Evolutionary conservation across 2,329 filamentous ascomycete species (phyloP).

Genomic region (Zarea fungicola): DNA sequence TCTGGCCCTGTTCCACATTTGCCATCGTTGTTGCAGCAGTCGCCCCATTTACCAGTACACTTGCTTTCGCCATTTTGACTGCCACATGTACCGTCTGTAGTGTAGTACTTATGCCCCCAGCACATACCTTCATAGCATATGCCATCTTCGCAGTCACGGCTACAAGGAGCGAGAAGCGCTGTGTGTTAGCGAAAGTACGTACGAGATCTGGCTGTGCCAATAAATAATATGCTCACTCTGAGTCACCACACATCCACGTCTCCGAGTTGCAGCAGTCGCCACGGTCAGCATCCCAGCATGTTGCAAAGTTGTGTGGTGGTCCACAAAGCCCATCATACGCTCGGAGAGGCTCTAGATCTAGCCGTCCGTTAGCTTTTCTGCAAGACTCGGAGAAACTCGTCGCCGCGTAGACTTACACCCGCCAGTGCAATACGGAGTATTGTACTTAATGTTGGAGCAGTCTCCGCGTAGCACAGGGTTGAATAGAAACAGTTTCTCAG

Average conservation of each 20-base stretch:
- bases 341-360: neutral
- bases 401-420: slow-evolving; percentile 26
- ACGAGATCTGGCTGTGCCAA: too few species aligned
- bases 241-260: slow-evolving; percentile 26
- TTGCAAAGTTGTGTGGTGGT: slow-evolving; percentile 25
- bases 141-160: slow-evolving; percentile 25
- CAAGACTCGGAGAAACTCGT: too few species aligned
- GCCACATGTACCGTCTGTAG: slow-evolving; percentile 30
- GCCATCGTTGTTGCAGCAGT: slow-evolving; percentile 24
- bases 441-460: slow-evolving; percentile 24
- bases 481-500: slow-evolving; percentile 23
- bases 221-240: too few species aligned
- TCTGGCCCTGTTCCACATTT: slow-evolving; percentile 20
- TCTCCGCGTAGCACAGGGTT: slow-evolving; percentile 24
- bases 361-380: too few species aligned
- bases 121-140: slow-evolving; percentile 29
- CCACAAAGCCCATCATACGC: slow-evolving; percentile 25
- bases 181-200: too few species aligned
- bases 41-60: slow-evolving; percentile 26
- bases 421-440: slow-evolving; percentile 24
- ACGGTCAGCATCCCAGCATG: slow-evolving; percentile 25
- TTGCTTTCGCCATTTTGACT: slow-evolving; percentile 19
- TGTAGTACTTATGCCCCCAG: slow-evolving; percentile 22
- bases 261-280: slow-evolving; percentile 27
- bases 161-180: slow-evolving; percentile 10